Percentiles rank a stretch among this genome's conserved stretches.
Evolutionary conservation across 345 rosid species (phyloP).

Genomic region (Eucalyptus cloeziana): DNA sequence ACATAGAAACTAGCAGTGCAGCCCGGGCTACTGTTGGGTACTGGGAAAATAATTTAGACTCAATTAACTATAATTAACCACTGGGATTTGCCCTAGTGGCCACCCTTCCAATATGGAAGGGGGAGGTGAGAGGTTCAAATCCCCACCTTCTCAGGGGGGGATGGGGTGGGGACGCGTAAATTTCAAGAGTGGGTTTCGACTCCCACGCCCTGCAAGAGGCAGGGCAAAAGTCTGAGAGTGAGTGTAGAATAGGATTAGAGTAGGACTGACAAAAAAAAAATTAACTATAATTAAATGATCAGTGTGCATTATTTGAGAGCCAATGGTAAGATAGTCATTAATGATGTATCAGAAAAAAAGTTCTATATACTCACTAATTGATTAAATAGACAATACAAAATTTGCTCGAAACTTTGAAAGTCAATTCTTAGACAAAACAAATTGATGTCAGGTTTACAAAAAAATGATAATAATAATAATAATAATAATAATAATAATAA

Average conservation of each 20-base stretch:
- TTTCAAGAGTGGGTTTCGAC: too few relatives aligned
- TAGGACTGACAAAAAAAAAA: too few relatives aligned
- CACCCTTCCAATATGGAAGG: too few relatives aligned
- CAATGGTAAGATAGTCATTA: background rate
- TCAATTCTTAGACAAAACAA: background rate
- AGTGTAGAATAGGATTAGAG: too few relatives aligned
- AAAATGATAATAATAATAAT: background rate
- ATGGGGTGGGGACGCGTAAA: too few relatives aligned
- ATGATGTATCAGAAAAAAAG: background rate
- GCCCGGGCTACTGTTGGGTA: background rate
- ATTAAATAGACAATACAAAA: background rate
- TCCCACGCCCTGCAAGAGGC: too few relatives aligned
- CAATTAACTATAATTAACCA: background rate
- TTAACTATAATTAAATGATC: background rate
- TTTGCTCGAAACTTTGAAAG: background rate
- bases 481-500: background rate
- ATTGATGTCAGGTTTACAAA: background rate
- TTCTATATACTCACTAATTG: background rate
- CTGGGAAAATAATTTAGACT: background rate
- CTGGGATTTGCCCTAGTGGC: too few relatives aligned
- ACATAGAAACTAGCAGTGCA: background rate
- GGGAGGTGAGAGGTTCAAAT: too few relatives aligned
- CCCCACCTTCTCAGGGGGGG: too few relatives aligned
- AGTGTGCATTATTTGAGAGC: background rate
- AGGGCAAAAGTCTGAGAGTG: too few relatives aligned